These are phyloP conservation scores for Uronychia setigera DNA, from an alignment of 73 alveolate species.

Conservation along the genomic window DNA sequence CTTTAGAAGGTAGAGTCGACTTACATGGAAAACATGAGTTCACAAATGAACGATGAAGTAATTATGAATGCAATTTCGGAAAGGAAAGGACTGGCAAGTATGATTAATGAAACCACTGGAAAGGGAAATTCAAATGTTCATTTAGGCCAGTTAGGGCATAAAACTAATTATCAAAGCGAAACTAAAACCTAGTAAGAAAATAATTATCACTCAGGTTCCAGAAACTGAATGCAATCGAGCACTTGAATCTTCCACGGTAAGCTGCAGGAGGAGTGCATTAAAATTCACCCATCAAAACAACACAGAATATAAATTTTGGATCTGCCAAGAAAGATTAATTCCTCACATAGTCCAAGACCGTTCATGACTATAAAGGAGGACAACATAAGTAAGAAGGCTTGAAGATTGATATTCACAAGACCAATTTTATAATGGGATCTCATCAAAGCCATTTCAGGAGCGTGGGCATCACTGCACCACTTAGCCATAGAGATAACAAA, in stretches of 20 bases:
- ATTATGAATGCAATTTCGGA: background rate
- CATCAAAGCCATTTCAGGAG: background rate
- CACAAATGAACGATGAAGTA: background rate
- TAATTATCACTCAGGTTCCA: too few species aligned
- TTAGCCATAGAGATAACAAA: background rate
- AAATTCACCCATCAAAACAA: background rate
- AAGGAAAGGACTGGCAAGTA: background rate
- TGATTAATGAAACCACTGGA: background rate
- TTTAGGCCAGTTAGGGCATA: background rate
- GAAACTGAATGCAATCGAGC: too few species aligned
- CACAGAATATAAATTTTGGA: background rate
- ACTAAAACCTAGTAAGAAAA: background rate
- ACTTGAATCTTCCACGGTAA: too few species aligned
- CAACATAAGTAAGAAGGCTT: background rate
- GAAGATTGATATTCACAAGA: background rate
- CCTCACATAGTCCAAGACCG: background rate
- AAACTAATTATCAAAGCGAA: background rate
- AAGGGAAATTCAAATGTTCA: background rate
- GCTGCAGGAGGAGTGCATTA: background rate
- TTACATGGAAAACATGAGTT: background rate
- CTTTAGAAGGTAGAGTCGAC: background rate
- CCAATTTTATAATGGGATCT: background rate
- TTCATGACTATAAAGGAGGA: background rate
- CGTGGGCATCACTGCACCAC: background rate
- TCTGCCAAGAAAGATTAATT: background rate